Evolutionary conservation across 345 rosid genomes (phyloP).

Genomic region (Barbarea vulgaris): DNA sequence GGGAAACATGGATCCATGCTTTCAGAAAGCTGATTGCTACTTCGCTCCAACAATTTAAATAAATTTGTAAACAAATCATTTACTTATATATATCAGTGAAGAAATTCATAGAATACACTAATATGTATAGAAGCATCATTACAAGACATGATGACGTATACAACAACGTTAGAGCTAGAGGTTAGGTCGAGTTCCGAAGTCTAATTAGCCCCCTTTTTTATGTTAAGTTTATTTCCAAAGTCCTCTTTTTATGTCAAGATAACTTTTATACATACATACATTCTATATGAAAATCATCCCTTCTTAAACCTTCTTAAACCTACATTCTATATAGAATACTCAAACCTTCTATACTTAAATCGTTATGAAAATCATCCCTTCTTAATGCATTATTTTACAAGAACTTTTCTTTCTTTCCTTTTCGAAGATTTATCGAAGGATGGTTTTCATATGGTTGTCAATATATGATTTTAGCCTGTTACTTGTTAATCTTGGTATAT

Average conservation of each 20-base stretch:
- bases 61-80: slow-evolving; percentile 39
- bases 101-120: neutral
- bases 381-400: too few species aligned
- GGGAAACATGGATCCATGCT: slow-evolving; percentile 44
- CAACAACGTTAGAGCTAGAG: neutral
- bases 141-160: slow-evolving; percentile 29
- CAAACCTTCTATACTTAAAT: too few species aligned
- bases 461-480: slow-evolving; percentile 14
- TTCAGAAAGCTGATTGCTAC: slow-evolving; percentile 38
- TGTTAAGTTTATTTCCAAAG: neutral
- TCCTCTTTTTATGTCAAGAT: neutral
- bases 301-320: too few species aligned
- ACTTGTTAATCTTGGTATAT: neutral
- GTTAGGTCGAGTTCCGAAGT: slow-evolving; percentile 32
- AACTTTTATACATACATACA: neutral
- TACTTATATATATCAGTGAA: slow-evolving; percentile 16
- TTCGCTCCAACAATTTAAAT: slow-evolving; percentile 20
- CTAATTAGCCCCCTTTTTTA: slow-evolving; percentile 1
- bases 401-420: too few species aligned
- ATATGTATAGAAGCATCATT: slow-evolving; percentile 23
- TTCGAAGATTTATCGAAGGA: too few species aligned
- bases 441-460: too few species aligned
- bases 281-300: too few species aligned
- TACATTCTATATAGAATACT: too few species aligned
- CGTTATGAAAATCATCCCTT: too few species aligned